phyloP scores from a whole-genome alignment of 129 eudicot genomes.

The Artemisia tridentata region DNA sequence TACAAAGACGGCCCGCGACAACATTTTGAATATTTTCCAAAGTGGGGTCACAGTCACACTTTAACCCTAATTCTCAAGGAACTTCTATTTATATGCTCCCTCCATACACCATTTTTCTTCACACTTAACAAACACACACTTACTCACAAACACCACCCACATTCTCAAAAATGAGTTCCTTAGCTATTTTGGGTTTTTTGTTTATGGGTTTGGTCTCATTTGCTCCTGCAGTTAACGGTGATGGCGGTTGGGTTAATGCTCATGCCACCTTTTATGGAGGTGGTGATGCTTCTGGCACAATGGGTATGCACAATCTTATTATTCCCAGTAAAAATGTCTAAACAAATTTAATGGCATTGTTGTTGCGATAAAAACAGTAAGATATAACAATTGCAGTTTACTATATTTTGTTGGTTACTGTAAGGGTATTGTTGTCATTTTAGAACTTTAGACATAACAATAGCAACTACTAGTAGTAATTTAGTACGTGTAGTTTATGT shows the following conservation, averaged over 20 bases:
- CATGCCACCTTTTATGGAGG: conserved; percentile 73
- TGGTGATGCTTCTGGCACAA: conserved; percentile 70
- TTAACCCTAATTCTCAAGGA: conserved; percentile 6
- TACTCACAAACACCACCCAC: conserved; percentile 19
- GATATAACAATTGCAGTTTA: too few relatives aligned
- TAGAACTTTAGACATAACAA: not conserved
- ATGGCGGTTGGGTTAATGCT: conserved; percentile 51
- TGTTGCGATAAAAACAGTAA: too few relatives aligned
- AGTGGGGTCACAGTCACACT: conserved; percentile 5
- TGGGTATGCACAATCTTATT: conserved; percentile 34
- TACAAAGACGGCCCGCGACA: conserved; percentile 31
- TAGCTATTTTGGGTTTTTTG: conserved; percentile 33
- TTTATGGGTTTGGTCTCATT: conserved; percentile 38
- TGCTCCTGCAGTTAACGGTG: conserved; percentile 35
- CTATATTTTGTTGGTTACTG: too few relatives aligned
- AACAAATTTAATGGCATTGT: too few relatives aligned
- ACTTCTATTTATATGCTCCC: conserved; percentile 40
- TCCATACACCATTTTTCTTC: conserved; percentile 13
- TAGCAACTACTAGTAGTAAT: not conserved
- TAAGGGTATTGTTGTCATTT: not conserved
- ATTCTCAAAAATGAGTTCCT: conserved; percentile 12
- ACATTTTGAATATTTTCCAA: conserved; percentile 26
- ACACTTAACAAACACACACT: not conserved
- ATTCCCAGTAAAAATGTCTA: not conserved
- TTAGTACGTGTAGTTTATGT: too few relatives aligned